Percentiles rank a stretch among this genome's conserved stretches.
These are phyloP conservation scores for Chenopodium formosanum DNA, from an alignment of 148 eudicot species.

Conservation along the genomic window DNA sequence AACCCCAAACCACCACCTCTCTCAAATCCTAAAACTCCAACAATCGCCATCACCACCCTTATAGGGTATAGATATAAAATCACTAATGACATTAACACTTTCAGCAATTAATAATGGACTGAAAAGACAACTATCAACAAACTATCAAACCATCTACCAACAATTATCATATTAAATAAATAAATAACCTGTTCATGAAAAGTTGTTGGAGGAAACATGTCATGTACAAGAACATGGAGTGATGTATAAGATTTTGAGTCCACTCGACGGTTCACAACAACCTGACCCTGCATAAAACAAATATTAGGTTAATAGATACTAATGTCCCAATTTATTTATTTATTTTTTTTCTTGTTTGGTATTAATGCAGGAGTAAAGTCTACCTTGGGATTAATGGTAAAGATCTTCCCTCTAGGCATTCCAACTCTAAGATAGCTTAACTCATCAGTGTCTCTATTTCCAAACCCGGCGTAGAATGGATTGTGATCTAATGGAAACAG, in stretches of 20 bases:
- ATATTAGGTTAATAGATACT: not conserved
- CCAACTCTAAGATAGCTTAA: conserved; percentile 90
- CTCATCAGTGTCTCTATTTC: conserved; percentile 96
- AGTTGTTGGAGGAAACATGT: conserved; percentile 71
- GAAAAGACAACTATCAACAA: not conserved
- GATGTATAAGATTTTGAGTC: conserved; percentile 78
- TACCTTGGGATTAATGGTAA: conserved; percentile 96
- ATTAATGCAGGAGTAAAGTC: not conserved
- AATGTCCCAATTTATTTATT: not conserved
- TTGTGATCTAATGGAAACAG: conserved; percentile 69
- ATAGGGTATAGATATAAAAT: not conserved
- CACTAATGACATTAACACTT: not conserved
- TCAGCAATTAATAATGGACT: not conserved
- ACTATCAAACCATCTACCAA: not conserved
- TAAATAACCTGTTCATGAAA: conserved; percentile 59
- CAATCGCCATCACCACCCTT: too few species aligned
- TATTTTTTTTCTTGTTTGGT: too few species aligned
- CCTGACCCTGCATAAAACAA: conserved; percentile 61
- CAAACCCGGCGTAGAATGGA: conserved; percentile 97
- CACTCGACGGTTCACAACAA: conserved; percentile 64
- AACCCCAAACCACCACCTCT: too few species aligned
- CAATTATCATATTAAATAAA: conserved; percentile 8
- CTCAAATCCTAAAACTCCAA: too few species aligned
- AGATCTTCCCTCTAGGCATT: conserved; percentile 81
- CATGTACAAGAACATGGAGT: conserved; percentile 78